Percentiles rank a stretch among this genome's conserved stretches.
These are phyloP conservation scores for Chalciporus piperatus DNA, from an alignment of 768 basidiomycete genomes.

Conservation along the genomic window DNA sequence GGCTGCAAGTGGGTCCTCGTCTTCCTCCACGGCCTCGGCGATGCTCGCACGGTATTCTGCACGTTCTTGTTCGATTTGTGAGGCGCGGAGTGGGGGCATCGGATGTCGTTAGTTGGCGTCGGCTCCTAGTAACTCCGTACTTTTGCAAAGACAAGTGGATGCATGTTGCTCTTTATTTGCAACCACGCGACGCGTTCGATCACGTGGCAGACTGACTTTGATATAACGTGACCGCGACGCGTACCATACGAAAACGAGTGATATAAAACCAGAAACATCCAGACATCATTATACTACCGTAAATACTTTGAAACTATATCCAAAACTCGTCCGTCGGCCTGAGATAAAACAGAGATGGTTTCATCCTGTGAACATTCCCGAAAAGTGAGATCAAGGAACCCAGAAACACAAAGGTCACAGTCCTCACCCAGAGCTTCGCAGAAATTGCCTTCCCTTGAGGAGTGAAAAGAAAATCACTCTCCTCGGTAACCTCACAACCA, in stretches of 20 bases:
- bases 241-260: not conserved
- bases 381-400: not conserved
- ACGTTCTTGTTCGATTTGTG: conserved; percentile 31
- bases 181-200: conserved; percentile 30
- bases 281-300: not conserved
- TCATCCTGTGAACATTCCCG: conserved; percentile 15
- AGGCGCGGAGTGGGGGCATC: conserved; percentile 26
- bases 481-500: conserved; percentile 23
- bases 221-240: not conserved
- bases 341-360: conserved; percentile 17
- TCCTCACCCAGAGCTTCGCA: conserved; percentile 33
- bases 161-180: conserved; percentile 13
- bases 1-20: conserved; percentile 83
- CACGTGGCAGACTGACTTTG: conserved; percentile 20
- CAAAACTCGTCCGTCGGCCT: conserved; percentile 19
- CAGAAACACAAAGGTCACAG: not conserved
- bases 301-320: conserved; percentile 18
- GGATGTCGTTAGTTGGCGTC: conserved; percentile 4
- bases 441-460: conserved; percentile 28
- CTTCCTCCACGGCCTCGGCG: conserved; percentile 57
- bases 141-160: not conserved
- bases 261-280: not conserved
- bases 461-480: conserved; percentile 29
- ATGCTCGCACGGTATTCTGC: conserved; percentile 39
- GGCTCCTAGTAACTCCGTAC: not conserved